Evolutionary conservation across 1,284 basidiomycete genomes (phyloP).

Genomic region (Rhodotorula sp.): DNA sequence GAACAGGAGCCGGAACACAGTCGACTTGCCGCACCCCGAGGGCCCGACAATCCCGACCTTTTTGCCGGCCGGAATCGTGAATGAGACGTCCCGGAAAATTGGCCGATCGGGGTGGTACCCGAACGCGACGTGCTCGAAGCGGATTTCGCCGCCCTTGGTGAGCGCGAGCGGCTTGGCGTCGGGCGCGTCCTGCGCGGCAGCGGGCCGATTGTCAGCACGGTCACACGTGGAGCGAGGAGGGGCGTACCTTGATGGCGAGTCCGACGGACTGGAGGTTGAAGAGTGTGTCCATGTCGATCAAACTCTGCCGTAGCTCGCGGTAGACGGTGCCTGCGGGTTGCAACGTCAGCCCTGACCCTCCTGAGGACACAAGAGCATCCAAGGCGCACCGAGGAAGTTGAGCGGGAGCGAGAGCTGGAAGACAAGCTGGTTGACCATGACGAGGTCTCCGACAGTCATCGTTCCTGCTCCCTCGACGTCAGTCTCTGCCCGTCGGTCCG

Average conservation of each 20-base stretch:
- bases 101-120: constrained; percentile 86
- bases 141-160: constrained; percentile 75
- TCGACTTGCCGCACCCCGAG: constrained; percentile 97
- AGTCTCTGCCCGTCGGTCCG: background rate
- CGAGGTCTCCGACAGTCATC: constrained; percentile 97
- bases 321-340: constrained; percentile 68
- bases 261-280: constrained; percentile 89
- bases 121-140: constrained; percentile 89
- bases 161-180: constrained; percentile 69
- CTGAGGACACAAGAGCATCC: too few relatives aligned
- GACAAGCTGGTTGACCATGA: constrained; percentile 99
- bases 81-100: constrained; percentile 86
- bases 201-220: rapidly evolving
- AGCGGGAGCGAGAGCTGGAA: constrained; percentile 95
- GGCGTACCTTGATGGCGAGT: constrained; percentile 65
- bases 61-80: constrained; percentile 90
- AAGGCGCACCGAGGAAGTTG: constrained; percentile 76
- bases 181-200: constrained; percentile 62
- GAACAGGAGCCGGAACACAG: constrained; percentile 90
- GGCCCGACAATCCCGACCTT: constrained; percentile 97
- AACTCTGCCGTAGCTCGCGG: constrained; percentile 89
- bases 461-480: constrained; percentile 60
- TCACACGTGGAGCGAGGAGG: too few relatives aligned
- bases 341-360: background rate
- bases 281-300: constrained; percentile 95